Base-by-base conservation (phyloP, 23 red algal genomes). In the Pyropia yezoensis region DNA sequence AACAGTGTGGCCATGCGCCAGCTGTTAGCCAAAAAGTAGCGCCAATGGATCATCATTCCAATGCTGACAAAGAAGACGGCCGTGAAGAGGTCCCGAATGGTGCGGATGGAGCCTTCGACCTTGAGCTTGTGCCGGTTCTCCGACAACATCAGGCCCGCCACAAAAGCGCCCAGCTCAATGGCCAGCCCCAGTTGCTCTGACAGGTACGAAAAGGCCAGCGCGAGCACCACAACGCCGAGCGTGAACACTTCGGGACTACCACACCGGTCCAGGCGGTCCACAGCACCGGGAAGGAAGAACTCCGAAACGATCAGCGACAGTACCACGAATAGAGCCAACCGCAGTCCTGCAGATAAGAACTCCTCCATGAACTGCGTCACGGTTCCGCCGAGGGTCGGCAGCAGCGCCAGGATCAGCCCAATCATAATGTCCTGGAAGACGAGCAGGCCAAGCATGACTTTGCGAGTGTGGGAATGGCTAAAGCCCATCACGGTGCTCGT, bases 391-490 rank as follows among this genome's bases (percentile, higher is more conserved):
- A 90, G 59, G 17, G 86, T 82, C 18, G 86, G 86, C 24, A 90
- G 62, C 26, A 90, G 52, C 24, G 86, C 86, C 20, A 90, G 54
- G 71, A 90, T 90, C 47, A 90, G 50, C 14, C 86, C 86, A 18
- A 90, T 90, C 86, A 75, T 82, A 15, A 90, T 72, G 62, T 90
- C 86, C 52, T 90, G 86, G 57, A 90, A 83, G 5, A 90, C 76
- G 25, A 90, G 71, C 32, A 90, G 51, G 16, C 73, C 86, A 17
- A 90, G 52, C 78, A 90, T 83, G 12, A 80, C 76, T 49, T 82
- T 80, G 18, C 86, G 55, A 49, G 75, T 78, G 1, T 77, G 63
- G 1, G 86, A 69, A 7, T 59, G 32, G 51, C 80, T 75, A 71
- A 90, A 83, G 52, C 55, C 55, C 55, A 58, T 58, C 55, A 16